Evolutionary conservation across 768 basidiomycete genomes (phyloP), one percentile per base, ranked within the genome.

Genomic region (Clavaria fumosa): DNA sequence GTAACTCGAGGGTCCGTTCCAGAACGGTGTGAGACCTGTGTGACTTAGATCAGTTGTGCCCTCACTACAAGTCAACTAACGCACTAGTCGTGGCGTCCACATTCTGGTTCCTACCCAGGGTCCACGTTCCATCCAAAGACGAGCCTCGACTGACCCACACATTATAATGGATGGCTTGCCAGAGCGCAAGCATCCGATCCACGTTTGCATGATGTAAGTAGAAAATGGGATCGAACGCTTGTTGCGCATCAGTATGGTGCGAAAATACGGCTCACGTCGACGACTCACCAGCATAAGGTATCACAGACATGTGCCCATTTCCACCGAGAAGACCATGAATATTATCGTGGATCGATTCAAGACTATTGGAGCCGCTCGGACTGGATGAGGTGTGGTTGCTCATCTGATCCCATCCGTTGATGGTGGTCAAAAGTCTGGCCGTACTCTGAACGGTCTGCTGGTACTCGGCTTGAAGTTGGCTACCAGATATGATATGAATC

Each of bases 201-300:
- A 71, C 67, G 32, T 73, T 67, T 41, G 50, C 43, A 45, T 73
- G 70, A 43, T 72, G 71, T 42, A 72, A 46, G 50, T 58, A 70
- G 56, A 73, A 71, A 43, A 69, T 62, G 0, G 68, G 67, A 45
- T 72, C 70, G 41, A 69, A 67, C 0, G 54, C 69, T 65, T 37
- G 11, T 22, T 28, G n/a, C n/a, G n/a, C n/a, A n/a, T n/a, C n/a
- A n/a, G n/a, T n/a, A n/a, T n/a, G n/a, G n/a, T n/a, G n/a, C n/a
- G n/a, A n/a, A n/a, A n/a, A n/a, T n/a, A n/a, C n/a, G n/a, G n/a
- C n/a, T n/a, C n/a, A n/a, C n/a, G n/a, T n/a, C n/a, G n/a, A 17
- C 18, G 6, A 41, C 54, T 35, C 22, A 64, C 64, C 64, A 14
- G 65, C 64, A n/a, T 60, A 54, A 27, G 56, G 31, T 4, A 56